phyloP scores from a whole-genome alignment of 257 asterid genomes.

The Agastache rugosa region DNA sequence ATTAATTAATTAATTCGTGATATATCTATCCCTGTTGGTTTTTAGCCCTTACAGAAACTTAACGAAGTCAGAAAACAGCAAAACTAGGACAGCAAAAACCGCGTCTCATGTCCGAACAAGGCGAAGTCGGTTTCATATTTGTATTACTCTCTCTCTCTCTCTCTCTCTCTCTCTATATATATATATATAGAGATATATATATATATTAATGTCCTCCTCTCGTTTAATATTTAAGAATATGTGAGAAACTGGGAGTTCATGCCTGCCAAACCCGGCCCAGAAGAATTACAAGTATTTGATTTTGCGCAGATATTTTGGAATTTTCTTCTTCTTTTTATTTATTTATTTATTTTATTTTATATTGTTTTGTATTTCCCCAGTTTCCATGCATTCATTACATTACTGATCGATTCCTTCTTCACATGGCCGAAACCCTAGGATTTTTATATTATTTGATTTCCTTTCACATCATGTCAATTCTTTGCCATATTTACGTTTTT shows the following conservation, averaged over 20 bases:
- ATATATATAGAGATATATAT: too few relatives aligned
- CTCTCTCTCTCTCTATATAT: background rate
- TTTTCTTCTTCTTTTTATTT: constrained; percentile 11
- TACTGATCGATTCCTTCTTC: constrained; percentile 26
- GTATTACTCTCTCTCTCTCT: background rate
- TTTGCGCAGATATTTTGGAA: constrained; percentile 41
- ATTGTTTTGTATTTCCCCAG: constrained; percentile 30
- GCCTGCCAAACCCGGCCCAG: constrained; percentile 46
- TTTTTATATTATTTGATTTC: background rate
- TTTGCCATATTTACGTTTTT: background rate
- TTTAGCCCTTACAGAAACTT: background rate
- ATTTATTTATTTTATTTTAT: background rate
- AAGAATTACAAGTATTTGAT: constrained; percentile 30
- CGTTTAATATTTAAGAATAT: background rate
- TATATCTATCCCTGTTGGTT: too few relatives aligned
- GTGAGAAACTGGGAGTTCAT: constrained; percentile 45
- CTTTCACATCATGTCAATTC: background rate
- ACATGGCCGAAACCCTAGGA: constrained; percentile 45
- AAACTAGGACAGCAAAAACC: constrained; percentile 36
- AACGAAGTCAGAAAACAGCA: constrained; percentile 17
- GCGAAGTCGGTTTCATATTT: constrained; percentile 35
- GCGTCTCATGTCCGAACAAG: constrained; percentile 22
- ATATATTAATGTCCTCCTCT: too few relatives aligned
- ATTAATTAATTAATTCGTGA: background rate
- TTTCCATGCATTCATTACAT: constrained; percentile 49